Base-by-base conservation (phyloP, 768 basidiomycete species). In the Naganishia kalamii region DNA sequence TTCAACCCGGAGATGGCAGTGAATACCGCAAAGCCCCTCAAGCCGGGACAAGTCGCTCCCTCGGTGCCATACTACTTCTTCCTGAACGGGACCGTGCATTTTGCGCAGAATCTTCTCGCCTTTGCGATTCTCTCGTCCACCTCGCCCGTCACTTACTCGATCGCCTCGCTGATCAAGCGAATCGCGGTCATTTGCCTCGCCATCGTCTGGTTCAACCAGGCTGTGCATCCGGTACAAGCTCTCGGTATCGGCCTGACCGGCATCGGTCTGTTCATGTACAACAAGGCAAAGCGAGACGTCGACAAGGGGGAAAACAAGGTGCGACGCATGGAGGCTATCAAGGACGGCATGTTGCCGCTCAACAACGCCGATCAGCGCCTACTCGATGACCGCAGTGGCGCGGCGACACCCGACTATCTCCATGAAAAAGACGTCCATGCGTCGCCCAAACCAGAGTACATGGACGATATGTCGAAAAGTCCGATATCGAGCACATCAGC, bases 101-200 rank as follows among this genome's bases (percentile, higher is more conserved):
- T 96, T 72, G 87, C 86, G 0, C 96, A 99, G 79, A 98, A 92
- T 82, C 88, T 98, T 74, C 89, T 98, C 72, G 96, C 96, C 32
- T 99, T 99, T 80, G 84, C 93, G 75, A 90, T 99, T 73, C 85
- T 99, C 51, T 87, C 94, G 1, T 90, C 89, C 30, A 94, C 92
- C 2, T 97, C 94, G 12, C 94, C 96, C 21, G 96, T 99, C 70
- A 98, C 96, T 0, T 99, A 99, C 80, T 94, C 91, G 60, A 98
- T 99, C 77, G 96, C 96, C 2, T 96, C 92, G 3, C 85, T 99
- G 73, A 86, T 97, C 81, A 99, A 99, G 79, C 91, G 96, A 27
- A 92, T 99, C 62, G 92, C 87, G 49, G 96, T 99, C 72, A 99
- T 99, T 74, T 93, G 92, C 80, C 88, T 97, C 71, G 96, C 96